Conservation (phyloP, 495 filamentous ascomycete genomes). For the Xylaria intraflava region DNA sequence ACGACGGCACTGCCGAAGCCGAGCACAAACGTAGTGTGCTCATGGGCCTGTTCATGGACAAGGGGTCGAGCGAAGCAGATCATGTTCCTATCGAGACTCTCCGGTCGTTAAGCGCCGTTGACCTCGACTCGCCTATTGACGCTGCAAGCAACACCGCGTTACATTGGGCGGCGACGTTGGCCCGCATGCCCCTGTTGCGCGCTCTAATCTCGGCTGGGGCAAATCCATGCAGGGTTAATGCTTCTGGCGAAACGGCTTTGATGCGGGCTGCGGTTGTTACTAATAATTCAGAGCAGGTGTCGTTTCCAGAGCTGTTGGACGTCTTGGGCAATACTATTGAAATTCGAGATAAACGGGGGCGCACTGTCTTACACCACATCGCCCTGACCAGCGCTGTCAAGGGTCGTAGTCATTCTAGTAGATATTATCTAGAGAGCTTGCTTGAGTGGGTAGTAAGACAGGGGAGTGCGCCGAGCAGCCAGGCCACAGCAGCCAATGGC, state of each 20-base stretch:
- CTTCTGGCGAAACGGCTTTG: slow-evolving; percentile 80
- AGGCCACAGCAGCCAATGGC: slow-evolving; percentile 32
- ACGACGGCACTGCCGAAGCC: slow-evolving; percentile 55
- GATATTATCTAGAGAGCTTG: slow-evolving; percentile 88
- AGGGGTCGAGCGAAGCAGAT: slow-evolving; percentile 56
- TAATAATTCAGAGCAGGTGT: slow-evolving; percentile 81
- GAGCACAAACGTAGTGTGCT: slow-evolving; percentile 72
- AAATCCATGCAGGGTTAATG: slow-evolving; percentile 79
- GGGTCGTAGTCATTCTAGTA: slow-evolving; percentile 72
- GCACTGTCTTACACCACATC: slow-evolving; percentile 93
- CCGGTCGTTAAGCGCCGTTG: slow-evolving; percentile 60
- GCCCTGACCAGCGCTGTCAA: slow-evolving; percentile 90
- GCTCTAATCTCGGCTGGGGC: slow-evolving; percentile 77
- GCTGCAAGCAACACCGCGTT: slow-evolving; percentile 78
- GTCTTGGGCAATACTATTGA: slow-evolving; percentile 86
- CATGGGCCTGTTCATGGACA: slow-evolving; percentile 82
- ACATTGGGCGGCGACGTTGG: slow-evolving; percentile 95
- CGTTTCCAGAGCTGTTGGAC: slow-evolving; percentile 76
- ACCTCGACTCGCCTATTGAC: slow-evolving; percentile 88
- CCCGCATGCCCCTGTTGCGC: slow-evolving; percentile 70
- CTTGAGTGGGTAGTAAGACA: slow-evolving; percentile 89
- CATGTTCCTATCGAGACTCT: slow-evolving; percentile 37
- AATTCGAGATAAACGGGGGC: slow-evolving; percentile 75
- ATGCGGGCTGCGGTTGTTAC: slow-evolving; percentile 83
- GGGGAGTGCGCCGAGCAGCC: slow-evolving; percentile 51